Base-by-base conservation (phyloP, 805 yeast genomes). In the Saturnispora dispora region DNA sequence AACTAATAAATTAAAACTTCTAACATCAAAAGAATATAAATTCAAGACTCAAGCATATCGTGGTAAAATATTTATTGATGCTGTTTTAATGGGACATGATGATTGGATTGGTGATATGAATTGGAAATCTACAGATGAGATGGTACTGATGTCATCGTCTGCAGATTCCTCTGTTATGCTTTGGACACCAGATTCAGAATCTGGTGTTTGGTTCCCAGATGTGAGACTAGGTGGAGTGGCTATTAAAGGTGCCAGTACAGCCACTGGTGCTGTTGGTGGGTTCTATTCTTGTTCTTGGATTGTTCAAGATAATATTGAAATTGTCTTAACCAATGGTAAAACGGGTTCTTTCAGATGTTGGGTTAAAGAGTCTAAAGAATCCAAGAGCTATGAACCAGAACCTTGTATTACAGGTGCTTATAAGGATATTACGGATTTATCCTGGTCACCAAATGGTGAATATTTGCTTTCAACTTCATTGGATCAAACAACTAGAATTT, bases 161-260 rank as follows among this genome's bases (percentile, higher is more conserved):
- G 91, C 97, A 0, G 99, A 95, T 64, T 85, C 96, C 0, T 86
- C 96, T 0, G 71, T 91, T 47, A 90, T 93, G 86, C 71, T 89
- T 9, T 93, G 99, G 99, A 84, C 83, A 61, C 91, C 95, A 55
- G 97, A 91, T 66, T 71, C 70, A 45, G 73, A 77, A 2, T 85
- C 95, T 5, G 96, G 96, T 3, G 82, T 93, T 45, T 93, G 99
- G 99, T 74, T 86, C 20, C 85, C 95, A 48, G 75, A 75, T 8
- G 71, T 82, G 18, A 72, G 98, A 58, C 70, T 93, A 18, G 99
- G 99, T 45, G 98, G 95, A 60, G 74, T 93, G 54, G 84, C 96
- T 42, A 85, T 89, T 47, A 91, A 93, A 67, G 99, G 99, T 60
- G 96, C 99, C 0, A 85, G 96, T 4, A 89, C 99, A 0, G 99